Evolutionary conservation across 1,284 basidiomycete genomes (phyloP), one percentile per base, ranked within the genome.

Genomic region (Boletus semigastroideus): DNA sequence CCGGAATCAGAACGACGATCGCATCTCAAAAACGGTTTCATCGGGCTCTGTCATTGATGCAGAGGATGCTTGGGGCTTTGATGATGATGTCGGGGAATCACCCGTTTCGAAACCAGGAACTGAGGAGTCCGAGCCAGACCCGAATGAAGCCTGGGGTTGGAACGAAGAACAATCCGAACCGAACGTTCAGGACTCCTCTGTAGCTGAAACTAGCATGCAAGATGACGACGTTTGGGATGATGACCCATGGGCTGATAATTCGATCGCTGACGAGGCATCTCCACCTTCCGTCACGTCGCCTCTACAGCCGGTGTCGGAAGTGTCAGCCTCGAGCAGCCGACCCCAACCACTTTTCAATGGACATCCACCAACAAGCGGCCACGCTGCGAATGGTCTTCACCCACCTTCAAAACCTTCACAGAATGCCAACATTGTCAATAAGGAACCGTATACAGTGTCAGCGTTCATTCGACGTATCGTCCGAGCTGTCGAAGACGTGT

Each of bases 91-190:
- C 5, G 69, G 68, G 40, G 55, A 46, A 46, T 37, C 43, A 20
- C 40, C 31, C 13, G 56, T 36, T 57, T 63, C 46, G 16, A 58
- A 54, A 30, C 51, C 42, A 19, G 52, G 28, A 20, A 51, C 49
- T 40, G 54, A 55, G 28, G 58, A 60, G 25, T 54, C 62, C 33
- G 66, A 65, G 19, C 60, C 62, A 13, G 65, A 83, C 56, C 65
- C 77, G 13, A 72, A 67, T 19, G 79, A 84, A 59, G 79, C 83
- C 2, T 89, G 87, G 86, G 86, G 83, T 1, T 86, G 79, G 83
- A 78, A 84, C 28, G 64, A 64, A 49, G 50, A 58, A 54, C 42
- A 42, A 46, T 37, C 33, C 14, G 38, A 48, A n/a, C 30, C 34
- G 16, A 42, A 30, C 10, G 39, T 31, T 20, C 46, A 46, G 19